Evolutionary conservation across 1,284 basidiomycete genomes (phyloP).

Genomic region (Fomitopsis palustris): DNA sequence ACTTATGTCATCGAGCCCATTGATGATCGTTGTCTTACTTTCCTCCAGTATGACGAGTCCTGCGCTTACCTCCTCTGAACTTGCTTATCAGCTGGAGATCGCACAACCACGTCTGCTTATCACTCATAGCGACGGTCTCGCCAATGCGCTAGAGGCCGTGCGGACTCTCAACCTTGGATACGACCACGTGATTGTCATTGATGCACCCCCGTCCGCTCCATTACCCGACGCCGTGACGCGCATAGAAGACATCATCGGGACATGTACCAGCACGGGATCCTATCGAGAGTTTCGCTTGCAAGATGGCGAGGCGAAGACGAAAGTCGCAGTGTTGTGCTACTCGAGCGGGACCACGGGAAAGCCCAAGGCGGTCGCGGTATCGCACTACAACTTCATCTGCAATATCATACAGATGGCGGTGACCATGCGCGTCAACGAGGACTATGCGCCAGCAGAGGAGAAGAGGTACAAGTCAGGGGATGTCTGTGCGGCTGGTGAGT

Average conservation of each 20-base stretch:
- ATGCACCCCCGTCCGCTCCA: slow-evolving; percentile 18
- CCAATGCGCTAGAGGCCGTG: slow-evolving; percentile 46
- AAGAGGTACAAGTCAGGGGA: slow-evolving; percentile 52
- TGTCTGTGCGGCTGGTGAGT: slow-evolving; percentile 45
- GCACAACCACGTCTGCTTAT: slow-evolving; percentile 54
- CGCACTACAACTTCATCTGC: slow-evolving; percentile 64
- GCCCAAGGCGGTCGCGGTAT: slow-evolving; percentile 73
- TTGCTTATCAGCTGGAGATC: slow-evolving; percentile 52
- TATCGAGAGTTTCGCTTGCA: slow-evolving; percentile 46
- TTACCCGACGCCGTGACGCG: slow-evolving; percentile 21
- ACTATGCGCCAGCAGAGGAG: slow-evolving; percentile 23
- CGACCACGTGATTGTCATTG: slow-evolving; percentile 50
- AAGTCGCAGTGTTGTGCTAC: slow-evolving; percentile 70
- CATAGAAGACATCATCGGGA: slow-evolving; percentile 48
- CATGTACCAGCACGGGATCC: slow-evolving; percentile 39
- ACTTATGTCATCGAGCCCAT: background rate
- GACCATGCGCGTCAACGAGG: slow-evolving; percentile 45
- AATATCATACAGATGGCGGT: slow-evolving; percentile 58
- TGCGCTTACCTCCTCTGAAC: slow-evolving; percentile 55
- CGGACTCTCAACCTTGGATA: slow-evolving; percentile 42
- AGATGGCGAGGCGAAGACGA: slow-evolving; percentile 58
- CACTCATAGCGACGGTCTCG: slow-evolving; percentile 45
- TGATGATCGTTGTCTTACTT: background rate
- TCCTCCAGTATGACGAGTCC: slow-evolving; percentile 51
- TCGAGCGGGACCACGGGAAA: slow-evolving; percentile 79